These are phyloP conservation scores for Rhexocercosporidium sp. DNA, from an alignment of 2,329 filamentous ascomycete genomes.

Conservation along the genomic window DNA sequence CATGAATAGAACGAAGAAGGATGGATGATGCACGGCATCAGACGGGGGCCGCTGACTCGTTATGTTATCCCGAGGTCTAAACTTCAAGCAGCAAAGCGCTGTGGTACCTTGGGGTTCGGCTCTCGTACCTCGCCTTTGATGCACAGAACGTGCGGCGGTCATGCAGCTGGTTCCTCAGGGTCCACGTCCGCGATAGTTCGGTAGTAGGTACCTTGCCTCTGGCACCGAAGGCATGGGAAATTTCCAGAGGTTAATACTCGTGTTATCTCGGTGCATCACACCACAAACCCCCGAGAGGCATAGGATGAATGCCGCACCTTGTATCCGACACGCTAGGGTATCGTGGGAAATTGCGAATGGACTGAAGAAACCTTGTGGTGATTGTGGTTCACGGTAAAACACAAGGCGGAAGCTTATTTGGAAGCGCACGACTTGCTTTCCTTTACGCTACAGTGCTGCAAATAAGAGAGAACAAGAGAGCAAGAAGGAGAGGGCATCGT, in stretches of 20 bases:
- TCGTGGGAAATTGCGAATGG: too few species aligned
- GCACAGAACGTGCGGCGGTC: conserved; percentile 9
- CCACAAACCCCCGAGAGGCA: too few species aligned
- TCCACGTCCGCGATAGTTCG: not conserved
- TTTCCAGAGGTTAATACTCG: too few species aligned
- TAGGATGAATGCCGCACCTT: too few species aligned
- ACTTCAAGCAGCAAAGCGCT: not conserved
- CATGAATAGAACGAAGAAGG: not conserved
- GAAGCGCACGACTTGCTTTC: not conserved
- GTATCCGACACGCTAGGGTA: too few species aligned
- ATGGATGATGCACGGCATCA: not conserved
- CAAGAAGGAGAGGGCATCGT: not conserved
- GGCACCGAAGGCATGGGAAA: not conserved
- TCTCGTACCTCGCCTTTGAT: not conserved
- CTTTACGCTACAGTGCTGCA: not conserved
- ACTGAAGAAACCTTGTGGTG: not conserved
- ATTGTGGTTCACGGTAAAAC: conserved; percentile 4
- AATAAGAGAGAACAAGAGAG: too few species aligned
- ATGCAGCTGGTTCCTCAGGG: not conserved
- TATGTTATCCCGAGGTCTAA: conserved; percentile 1
- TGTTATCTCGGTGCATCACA: too few species aligned
- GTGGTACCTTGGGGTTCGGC: not conserved
- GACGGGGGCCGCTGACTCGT: conserved; percentile 4
- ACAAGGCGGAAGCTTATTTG: not conserved
- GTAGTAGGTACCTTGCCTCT: not conserved